Base-by-base conservation (phyloP, 2,329 filamentous ascomycete species). In the Alternaria sp. region DNA sequence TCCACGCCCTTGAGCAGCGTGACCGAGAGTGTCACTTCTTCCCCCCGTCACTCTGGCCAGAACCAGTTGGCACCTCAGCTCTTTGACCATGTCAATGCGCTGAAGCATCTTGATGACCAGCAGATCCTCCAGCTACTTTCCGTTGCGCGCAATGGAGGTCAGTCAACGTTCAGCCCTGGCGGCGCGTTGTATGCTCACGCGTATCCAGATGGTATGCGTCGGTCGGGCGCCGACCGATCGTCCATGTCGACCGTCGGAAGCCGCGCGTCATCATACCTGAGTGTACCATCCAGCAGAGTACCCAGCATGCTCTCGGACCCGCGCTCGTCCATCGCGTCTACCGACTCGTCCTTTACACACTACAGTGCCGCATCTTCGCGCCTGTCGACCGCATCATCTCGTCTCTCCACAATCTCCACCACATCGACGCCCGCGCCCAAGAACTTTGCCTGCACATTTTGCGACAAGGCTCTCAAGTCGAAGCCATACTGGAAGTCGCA, bases 401-500 rank as follows among this genome's bases (percentile, higher is more conserved):
- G 77, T 25, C 69, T 80, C 28, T 80, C 78, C 10, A 79, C 75
- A 12, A 74, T 78, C 50, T 78, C 77, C 5, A 78, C 70, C 25
- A 69, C 71, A 10, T 76, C 78, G 18, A 71, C 74, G 6, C 73
- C 72, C 9, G 75, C 75, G 20, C 72, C 75, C 8, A 80, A 81
- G 67, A 81, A 80, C 61, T 81, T 81, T 47, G 78, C 78, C 3
- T 85, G 82, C 69, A 84, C 82, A 1, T 82, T 82, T 33, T 84
- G 84, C 77, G 88, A 90, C 75, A 89, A 89, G 53, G 88, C 87
- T 49, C 89, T 90, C 73, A 88, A 89, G 80, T 85, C 88, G 67
- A 90, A 90, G 74, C 89, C 89, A 66, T 88, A 90, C 76, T 91
- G 89, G 89, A 90, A 90, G 77, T 85, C 87, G 30, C 89, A 91